A percentile compares a stretch with the other conserved stretches of the same genome.
phyloP scores from a whole-genome alignment of 768 basidiomycete genomes.

The Pisolithus orientalis region DNA sequence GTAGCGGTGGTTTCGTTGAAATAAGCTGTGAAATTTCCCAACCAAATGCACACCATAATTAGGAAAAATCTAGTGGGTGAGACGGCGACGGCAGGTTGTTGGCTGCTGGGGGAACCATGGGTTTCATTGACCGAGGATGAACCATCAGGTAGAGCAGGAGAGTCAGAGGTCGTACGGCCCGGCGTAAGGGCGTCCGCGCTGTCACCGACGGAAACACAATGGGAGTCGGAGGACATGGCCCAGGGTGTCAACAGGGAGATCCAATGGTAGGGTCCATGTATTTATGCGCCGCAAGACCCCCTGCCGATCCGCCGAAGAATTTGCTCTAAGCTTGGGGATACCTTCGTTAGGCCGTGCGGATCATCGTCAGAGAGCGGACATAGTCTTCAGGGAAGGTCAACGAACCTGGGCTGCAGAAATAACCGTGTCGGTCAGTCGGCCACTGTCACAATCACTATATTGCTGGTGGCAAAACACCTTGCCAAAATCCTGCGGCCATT shows the following conservation, averaged over 20 bases:
- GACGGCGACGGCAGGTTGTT: constrained; percentile 23
- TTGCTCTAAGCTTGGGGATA: too few relatives aligned
- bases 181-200: constrained; percentile 22
- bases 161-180: constrained; percentile 5
- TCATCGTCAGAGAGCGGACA: too few relatives aligned
- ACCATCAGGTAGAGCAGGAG: constrained; percentile 1
- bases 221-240: constrained; percentile 23
- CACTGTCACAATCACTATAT: too few relatives aligned
- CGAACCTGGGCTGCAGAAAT: too few relatives aligned
- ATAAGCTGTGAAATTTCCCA: constrained; percentile 31
- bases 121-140: background rate
- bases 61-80: constrained; percentile 25
- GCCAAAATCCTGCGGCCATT: too few relatives aligned
- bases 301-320: too few relatives aligned
- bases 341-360: too few relatives aligned
- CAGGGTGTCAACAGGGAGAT: too few relatives aligned
- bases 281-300: background rate
- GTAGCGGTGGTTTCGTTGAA: constrained; percentile 30
- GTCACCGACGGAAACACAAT: constrained; percentile 25
- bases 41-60: constrained; percentile 29
- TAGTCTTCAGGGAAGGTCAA: too few relatives aligned
- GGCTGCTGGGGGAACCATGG: background rate
- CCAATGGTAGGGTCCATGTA: background rate
- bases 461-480: too few relatives aligned
- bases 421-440: too few relatives aligned